Conservation (phyloP, 164 flowering plant genomes). For the Berberis thunbergii region DNA sequence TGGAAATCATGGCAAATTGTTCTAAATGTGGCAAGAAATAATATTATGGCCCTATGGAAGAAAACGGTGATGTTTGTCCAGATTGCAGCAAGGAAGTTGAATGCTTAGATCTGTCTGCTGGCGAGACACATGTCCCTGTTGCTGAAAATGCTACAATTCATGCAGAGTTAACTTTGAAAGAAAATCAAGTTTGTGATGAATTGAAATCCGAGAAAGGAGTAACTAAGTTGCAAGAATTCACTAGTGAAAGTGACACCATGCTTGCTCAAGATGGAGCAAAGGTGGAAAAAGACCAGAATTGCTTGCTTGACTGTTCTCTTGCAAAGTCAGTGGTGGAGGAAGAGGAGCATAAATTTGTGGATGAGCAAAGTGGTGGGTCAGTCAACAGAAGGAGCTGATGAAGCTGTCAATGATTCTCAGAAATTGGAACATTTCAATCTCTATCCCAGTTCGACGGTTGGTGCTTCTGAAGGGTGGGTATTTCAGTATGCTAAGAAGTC, state of each 20-base stretch:
- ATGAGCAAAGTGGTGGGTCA: slow-evolving; percentile 21
- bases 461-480: slow-evolving; percentile 59
- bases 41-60: slow-evolving; percentile 22
- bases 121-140: slow-evolving; percentile 7
- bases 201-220: slow-evolving; percentile 6
- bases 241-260: slow-evolving; percentile 15
- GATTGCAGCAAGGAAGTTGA: slow-evolving; percentile 38
- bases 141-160: slow-evolving; percentile 12
- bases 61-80: slow-evolving; percentile 36
- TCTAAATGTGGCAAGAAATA: slow-evolving; percentile 43
- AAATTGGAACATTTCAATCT: slow-evolving; percentile 18
- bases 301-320: slow-evolving; percentile 21
- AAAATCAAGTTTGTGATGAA: slow-evolving; percentile 12
- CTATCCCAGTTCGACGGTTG: slow-evolving; percentile 25
- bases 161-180: slow-evolving; percentile 15
- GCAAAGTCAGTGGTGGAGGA: slow-evolving; percentile 24
- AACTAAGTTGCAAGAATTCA: slow-evolving; percentile 15
- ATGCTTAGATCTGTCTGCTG: slow-evolving; percentile 6
- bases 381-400: slow-evolving; percentile 9
- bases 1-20: slow-evolving; percentile 29
- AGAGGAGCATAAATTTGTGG: slow-evolving; percentile 19
- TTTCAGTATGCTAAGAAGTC: slow-evolving; percentile 68
- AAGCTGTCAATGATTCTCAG: slow-evolving; percentile 15
- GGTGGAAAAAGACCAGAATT: slow-evolving; percentile 13
- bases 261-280: slow-evolving; percentile 17